These are phyloP conservation scores for Gymnopus androsaceus DNA, from an alignment of 1,284 basidiomycete species.

Conservation along the genomic window DNA sequence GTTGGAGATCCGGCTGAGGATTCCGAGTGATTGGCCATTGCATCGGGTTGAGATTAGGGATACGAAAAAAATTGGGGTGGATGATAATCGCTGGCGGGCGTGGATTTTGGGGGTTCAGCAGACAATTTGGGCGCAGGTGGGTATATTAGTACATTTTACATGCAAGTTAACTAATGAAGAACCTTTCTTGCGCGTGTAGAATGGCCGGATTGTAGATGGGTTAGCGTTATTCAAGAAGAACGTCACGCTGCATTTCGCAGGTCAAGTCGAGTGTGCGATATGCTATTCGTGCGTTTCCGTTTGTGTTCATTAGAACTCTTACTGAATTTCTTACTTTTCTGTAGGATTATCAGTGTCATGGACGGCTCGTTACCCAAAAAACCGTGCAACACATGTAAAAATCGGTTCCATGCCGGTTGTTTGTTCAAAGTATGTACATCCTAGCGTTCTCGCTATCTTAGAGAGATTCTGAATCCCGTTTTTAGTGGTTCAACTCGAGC, in stretches of 20 bases:
- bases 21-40: slow-evolving; percentile 92
- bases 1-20: slow-evolving; percentile 86
- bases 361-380: slow-evolving; percentile 90
- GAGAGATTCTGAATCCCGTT: too few species aligned
- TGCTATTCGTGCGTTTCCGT: slow-evolving; percentile 80
- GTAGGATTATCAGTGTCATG: slow-evolving; percentile 88
- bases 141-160: slow-evolving; percentile 26
- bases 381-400: slow-evolving; percentile 94
- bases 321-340: slow-evolving; percentile 1
- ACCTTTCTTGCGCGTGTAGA: slow-evolving; percentile 45
- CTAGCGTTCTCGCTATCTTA: too few species aligned
- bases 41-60: slow-evolving; percentile 89
- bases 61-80: slow-evolving; percentile 83
- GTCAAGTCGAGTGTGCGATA: slow-evolving; percentile 92
- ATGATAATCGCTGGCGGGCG: slow-evolving; percentile 89
- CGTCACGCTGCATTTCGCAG: slow-evolving; percentile 88
- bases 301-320: neutral
- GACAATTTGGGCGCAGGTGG: slow-evolving; percentile 83
- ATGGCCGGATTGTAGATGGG: slow-evolving; percentile 90
- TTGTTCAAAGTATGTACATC: slow-evolving; percentile 83
- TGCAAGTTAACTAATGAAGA: too few species aligned
- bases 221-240: slow-evolving; percentile 95
- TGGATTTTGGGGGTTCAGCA: slow-evolving; percentile 96
- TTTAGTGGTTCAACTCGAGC: slow-evolving; percentile 90
- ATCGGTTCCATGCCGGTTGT: slow-evolving; percentile 92